Percentiles rank a stretch among this genome's conserved stretches.
Evolutionary conservation across 2,329 filamentous ascomycete genomes (phyloP).

Genomic region (Pseudogymnoascus sp.): DNA sequence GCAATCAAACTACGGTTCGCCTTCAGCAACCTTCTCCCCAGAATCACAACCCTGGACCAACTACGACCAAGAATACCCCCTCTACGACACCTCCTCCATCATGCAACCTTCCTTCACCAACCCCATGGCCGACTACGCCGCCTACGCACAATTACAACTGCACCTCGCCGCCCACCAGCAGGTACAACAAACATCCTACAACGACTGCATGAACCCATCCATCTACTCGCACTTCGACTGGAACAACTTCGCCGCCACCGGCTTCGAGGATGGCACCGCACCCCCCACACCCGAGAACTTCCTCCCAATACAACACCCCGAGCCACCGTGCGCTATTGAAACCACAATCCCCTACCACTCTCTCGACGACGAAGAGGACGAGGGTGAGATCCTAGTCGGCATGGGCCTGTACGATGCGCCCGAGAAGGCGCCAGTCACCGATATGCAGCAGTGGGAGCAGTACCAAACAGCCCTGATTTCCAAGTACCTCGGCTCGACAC

Average conservation of each 20-base stretch:
- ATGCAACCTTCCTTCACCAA: background rate
- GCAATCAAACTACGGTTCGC: slow-evolving; percentile 54
- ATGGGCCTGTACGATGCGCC: slow-evolving; percentile 76
- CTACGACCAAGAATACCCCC: slow-evolving; percentile 22
- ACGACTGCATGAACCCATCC: slow-evolving; percentile 19
- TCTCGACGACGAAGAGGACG: slow-evolving; percentile 47
- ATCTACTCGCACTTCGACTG: slow-evolving; percentile 35
- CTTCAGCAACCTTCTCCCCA: slow-evolving; percentile 47
- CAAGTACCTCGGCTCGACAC: slow-evolving; percentile 46
- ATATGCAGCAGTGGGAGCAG: slow-evolving; percentile 45
- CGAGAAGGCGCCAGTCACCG: slow-evolving; percentile 41
- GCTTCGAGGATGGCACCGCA: slow-evolving; percentile 38
- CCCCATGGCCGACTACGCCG: background rate
- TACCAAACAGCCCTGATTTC: slow-evolving; percentile 46
- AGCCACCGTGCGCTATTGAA: slow-evolving; percentile 40
- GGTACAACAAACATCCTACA: slow-evolving; percentile 14
- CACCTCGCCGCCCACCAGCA: slow-evolving; percentile 11
- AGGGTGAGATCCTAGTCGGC: slow-evolving; percentile 68
- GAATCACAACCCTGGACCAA: slow-evolving; percentile 39
- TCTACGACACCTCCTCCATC: slow-evolving; percentile 12
- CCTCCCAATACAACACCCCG: slow-evolving; percentile 43
- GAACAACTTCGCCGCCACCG: slow-evolving; percentile 40
- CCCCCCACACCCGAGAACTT: slow-evolving; percentile 56
- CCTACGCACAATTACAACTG: slow-evolving; percentile 16
- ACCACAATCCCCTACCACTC: slow-evolving; percentile 43